phyloP scores from a whole-genome alignment of 23 red algal species.

The Pyropia haitanensis region DNA sequence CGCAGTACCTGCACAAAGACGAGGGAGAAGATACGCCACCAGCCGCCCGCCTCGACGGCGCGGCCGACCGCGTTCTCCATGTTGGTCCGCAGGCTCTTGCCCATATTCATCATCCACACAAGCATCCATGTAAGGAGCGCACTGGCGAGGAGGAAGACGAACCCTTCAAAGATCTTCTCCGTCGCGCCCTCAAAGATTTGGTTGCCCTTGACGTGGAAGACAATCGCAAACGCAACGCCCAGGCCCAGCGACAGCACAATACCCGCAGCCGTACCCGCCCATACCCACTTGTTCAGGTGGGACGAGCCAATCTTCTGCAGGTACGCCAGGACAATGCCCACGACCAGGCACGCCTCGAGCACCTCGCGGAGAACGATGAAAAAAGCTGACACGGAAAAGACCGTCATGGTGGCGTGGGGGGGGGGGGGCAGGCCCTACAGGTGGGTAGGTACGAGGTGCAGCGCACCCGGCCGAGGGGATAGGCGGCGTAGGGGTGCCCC shows the following conservation, averaged over 20 bases:
- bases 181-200: slow-evolving; percentile 37
- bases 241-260: slow-evolving; percentile 24
- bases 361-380: slow-evolving; percentile 84
- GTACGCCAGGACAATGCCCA: slow-evolving; percentile 77
- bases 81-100: slow-evolving; percentile 52
- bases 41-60: slow-evolving; percentile 29
- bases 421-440: no score
- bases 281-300: slow-evolving; percentile 49
- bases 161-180: slow-evolving; percentile 68
- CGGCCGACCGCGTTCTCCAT: slow-evolving; percentile 39
- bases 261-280: slow-evolving; percentile 52
- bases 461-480: no score
- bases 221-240: slow-evolving; percentile 50
- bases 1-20: slow-evolving; percentile 69
- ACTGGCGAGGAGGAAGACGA: slow-evolving; percentile 56
- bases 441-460: no score
- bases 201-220: slow-evolving; percentile 31
- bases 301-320: slow-evolving; percentile 39
- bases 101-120: slow-evolving; percentile 77
- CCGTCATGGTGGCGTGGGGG: slow-evolving; percentile 14
- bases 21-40: slow-evolving; percentile 43
- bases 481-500: no score
- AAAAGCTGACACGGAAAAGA: slow-evolving; percentile 75
- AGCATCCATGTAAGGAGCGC: slow-evolving; percentile 84
- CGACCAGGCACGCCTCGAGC: slow-evolving; percentile 74